Percentiles rank a stretch among this genome's conserved stretches.
Evolutionary conservation across 306 rosid species (phyloP).

Genomic region (Medicago arabica): DNA sequence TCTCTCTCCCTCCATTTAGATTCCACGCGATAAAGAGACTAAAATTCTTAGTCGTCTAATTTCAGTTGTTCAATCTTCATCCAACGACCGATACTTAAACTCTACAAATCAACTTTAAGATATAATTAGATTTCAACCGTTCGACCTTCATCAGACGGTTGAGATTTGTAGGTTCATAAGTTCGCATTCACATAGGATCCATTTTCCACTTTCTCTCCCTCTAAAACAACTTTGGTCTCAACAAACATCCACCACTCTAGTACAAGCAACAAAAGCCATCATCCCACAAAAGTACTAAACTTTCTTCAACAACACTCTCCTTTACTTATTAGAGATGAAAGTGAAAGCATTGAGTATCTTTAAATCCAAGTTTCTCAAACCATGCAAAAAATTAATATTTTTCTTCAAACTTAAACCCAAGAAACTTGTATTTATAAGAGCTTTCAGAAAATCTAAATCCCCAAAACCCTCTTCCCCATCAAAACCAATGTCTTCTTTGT

Average conservation of each 20-base stretch:
- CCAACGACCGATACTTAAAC: neutral
- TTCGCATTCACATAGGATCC: neutral
- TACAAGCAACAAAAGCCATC: conserved; percentile 38
- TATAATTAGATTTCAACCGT: neutral
- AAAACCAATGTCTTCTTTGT: conserved; percentile 47
- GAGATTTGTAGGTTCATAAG: neutral
- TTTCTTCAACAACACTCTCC: conserved; percentile 62
- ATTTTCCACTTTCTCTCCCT: neutral
- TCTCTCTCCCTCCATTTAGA: neutral
- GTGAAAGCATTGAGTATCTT: conserved; percentile 69
- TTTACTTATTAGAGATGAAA: conserved; percentile 59
- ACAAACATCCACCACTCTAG: conserved; percentile 38
- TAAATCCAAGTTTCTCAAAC: conserved; percentile 70
- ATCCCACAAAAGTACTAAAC: conserved; percentile 37
- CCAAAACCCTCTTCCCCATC: conserved; percentile 31
- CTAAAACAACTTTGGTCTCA: conserved; percentile 47
- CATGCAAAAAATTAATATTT: conserved; percentile 62
- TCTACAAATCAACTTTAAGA: neutral
- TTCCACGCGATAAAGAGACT: neutral
- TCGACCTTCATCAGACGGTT: neutral
- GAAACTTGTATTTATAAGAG: conserved; percentile 60
- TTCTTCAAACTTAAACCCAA: conserved; percentile 64
- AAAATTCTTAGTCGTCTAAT: neutral
- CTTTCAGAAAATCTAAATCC: conserved; percentile 34
- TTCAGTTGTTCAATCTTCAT: neutral